phyloP scores from a whole-genome alignment of 2,329 filamentous ascomycete species.

The Ceratocystiopsis sp. region DNA sequence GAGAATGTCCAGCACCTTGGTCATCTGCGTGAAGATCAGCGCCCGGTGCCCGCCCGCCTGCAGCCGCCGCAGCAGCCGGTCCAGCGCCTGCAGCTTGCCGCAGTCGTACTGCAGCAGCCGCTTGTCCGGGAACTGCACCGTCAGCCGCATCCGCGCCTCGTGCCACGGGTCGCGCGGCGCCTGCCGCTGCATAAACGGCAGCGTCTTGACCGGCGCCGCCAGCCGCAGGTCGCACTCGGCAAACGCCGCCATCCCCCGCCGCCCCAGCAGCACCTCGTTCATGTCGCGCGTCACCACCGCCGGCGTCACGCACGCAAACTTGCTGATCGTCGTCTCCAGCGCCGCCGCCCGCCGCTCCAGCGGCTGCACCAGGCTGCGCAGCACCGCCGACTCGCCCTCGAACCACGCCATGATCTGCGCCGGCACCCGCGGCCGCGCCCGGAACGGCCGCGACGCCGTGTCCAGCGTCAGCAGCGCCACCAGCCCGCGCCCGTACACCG shows the following conservation, averaged over 20 bases:
- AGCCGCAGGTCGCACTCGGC: conserved; percentile 38
- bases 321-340: conserved; percentile 60
- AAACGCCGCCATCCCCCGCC: conserved; percentile 38
- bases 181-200: conserved; percentile 38
- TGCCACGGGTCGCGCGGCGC: conserved; percentile 68
- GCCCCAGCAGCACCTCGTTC: conserved; percentile 47
- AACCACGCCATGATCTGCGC: conserved; percentile 57
- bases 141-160: conserved; percentile 77
- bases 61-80: conserved; percentile 67
- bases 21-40: conserved; percentile 99
- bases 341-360: conserved; percentile 54
- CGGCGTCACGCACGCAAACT: conserved; percentile 86
- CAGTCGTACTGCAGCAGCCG: conserved; percentile 95
- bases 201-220: conserved; percentile 37
- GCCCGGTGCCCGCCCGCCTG: conserved; percentile 85
- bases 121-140: conserved; percentile 93
- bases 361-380: conserved; percentile 55
- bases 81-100: conserved; percentile 83
- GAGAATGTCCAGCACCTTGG: conserved; percentile 89
- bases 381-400: conserved; percentile 46
- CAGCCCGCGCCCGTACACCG: conserved; percentile 67
- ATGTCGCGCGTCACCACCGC: conserved; percentile 71
- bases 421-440: conserved; percentile 42
- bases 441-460: conserved; percentile 38
- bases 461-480: conserved; percentile 56